Conservation (phyloP, 306 rosid genomes). For the Lithocarpus polystachyus region DNA sequence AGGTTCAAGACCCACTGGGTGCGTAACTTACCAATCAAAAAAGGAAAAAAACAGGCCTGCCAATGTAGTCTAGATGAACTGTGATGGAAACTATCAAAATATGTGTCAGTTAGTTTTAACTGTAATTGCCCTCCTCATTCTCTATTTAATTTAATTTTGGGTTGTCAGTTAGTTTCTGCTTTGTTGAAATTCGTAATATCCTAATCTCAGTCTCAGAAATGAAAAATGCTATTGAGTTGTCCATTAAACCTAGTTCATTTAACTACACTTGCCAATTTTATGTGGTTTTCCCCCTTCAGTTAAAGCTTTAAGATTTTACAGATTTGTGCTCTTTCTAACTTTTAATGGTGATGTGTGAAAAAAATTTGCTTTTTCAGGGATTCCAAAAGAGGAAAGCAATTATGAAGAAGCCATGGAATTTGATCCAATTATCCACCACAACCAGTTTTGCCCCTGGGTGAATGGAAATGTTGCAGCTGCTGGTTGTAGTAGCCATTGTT, state of each 20-base stretch:
- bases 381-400: conserved; percentile 90
- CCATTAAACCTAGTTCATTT: not conserved
- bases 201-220: not conserved
- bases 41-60: not conserved
- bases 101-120: not conserved
- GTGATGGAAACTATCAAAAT: not conserved
- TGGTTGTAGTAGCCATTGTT: conserved; percentile 55
- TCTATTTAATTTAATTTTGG: not conserved
- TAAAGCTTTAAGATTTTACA: not conserved
- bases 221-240: not conserved
- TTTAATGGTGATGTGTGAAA: not conserved
- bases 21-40: too few relatives aligned
- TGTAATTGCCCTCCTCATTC: not conserved
- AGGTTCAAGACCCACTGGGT: too few relatives aligned
- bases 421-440: conserved; percentile 88
- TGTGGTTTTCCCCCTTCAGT: too few relatives aligned
- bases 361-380: conserved; percentile 46
- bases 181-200: not conserved
- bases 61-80: not conserved
- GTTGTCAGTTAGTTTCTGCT: not conserved
- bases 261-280: too few relatives aligned
- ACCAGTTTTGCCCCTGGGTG: conserved; percentile 97
- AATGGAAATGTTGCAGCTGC: conserved; percentile 99
- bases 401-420: conserved; percentile 81
- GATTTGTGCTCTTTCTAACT: not conserved